These are phyloP conservation scores for Vararia minispora DNA, from an alignment of 768 basidiomycete genomes.

Conservation along the genomic window DNA sequence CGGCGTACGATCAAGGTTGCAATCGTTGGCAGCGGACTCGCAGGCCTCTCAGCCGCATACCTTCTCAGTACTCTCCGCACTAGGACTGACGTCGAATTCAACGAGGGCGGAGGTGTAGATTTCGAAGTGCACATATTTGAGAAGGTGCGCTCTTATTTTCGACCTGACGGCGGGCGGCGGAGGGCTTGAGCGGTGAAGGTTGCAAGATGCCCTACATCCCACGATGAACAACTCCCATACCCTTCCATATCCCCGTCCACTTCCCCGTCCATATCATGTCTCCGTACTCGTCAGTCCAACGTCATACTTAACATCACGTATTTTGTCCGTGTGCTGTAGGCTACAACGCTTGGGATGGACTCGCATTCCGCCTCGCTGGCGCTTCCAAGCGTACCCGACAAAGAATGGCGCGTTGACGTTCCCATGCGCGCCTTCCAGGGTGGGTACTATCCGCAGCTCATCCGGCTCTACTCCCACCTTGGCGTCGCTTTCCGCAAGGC, in stretches of 20 bases:
- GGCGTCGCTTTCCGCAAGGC: constrained; percentile 43
- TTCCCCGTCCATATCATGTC: no score
- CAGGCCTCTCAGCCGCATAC: constrained; percentile 61
- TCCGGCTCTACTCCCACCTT: constrained; percentile 50
- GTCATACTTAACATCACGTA: background rate
- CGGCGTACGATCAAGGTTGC: constrained; percentile 45
- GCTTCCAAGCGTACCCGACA: constrained; percentile 23
- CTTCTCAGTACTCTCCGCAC: constrained; percentile 28
- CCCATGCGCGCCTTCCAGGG: constrained; percentile 80
- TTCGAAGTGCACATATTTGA: constrained; percentile 69
- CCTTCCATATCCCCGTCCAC: no score
- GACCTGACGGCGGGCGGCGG: no score
- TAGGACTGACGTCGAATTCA: constrained; percentile 3
- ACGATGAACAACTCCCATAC: no score
- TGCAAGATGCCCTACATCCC: no score
- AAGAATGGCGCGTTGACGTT: constrained; percentile 55
- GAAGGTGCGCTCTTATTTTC: no score
- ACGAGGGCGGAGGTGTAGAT: constrained; percentile 24
- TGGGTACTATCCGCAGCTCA: constrained; percentile 67
- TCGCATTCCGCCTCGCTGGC: constrained; percentile 42
- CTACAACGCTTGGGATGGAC: constrained; percentile 50
- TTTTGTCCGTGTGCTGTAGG: background rate
- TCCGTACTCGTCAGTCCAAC: no score
- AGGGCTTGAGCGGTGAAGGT: no score
- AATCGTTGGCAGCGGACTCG: constrained; percentile 61